Evolutionary conservation across 805 yeast species (phyloP).

Genomic region (Wickerhamiella cacticola): DNA sequence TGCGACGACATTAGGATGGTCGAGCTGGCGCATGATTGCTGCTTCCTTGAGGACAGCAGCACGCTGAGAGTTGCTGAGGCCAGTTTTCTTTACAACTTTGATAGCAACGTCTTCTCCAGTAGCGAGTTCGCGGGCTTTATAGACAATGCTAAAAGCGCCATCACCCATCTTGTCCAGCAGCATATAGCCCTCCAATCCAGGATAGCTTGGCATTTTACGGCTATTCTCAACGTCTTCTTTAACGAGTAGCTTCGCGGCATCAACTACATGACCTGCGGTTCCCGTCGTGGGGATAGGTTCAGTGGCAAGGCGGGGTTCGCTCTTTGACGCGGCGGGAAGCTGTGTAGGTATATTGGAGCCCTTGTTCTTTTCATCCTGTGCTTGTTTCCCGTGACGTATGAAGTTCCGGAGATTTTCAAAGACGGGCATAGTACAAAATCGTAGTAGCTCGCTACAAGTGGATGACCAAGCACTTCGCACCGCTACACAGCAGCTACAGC

Average conservation of each 20-base stretch:
- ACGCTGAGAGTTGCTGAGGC: slow-evolving; percentile 32
- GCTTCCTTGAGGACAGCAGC: slow-evolving; percentile 51
- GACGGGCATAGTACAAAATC: slow-evolving; percentile 20
- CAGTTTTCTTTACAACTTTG: slow-evolving; percentile 56
- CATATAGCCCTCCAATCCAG: slow-evolving; percentile 31
- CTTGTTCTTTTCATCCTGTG: slow-evolving; percentile 29
- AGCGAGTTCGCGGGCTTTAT: slow-evolving; percentile 46
- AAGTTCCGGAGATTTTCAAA: slow-evolving; percentile 44
- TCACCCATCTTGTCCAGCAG: slow-evolving; percentile 37
- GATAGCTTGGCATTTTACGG: slow-evolving; percentile 28
- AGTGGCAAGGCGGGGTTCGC: slow-evolving; percentile 13
- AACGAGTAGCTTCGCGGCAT: slow-evolving; percentile 31
- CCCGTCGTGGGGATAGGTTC: slow-evolving; percentile 5
- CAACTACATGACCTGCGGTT: slow-evolving; percentile 10
- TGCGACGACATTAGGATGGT: slow-evolving; percentile 50
- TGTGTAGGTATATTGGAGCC: neutral
- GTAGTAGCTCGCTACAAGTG: neutral
- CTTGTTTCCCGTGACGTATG: slow-evolving; percentile 54
- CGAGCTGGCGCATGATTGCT: slow-evolving; percentile 52
- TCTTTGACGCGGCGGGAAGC: neutral
- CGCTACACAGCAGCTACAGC: neutral
- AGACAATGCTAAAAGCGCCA: slow-evolving; percentile 86
- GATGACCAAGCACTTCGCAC: slow-evolving; percentile 4
- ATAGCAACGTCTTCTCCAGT: slow-evolving; percentile 49
- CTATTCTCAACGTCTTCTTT: slow-evolving; percentile 30